Conservation (phyloP, 2,329 filamentous ascomycete genomes). For the Xylaria sp. region DNA sequence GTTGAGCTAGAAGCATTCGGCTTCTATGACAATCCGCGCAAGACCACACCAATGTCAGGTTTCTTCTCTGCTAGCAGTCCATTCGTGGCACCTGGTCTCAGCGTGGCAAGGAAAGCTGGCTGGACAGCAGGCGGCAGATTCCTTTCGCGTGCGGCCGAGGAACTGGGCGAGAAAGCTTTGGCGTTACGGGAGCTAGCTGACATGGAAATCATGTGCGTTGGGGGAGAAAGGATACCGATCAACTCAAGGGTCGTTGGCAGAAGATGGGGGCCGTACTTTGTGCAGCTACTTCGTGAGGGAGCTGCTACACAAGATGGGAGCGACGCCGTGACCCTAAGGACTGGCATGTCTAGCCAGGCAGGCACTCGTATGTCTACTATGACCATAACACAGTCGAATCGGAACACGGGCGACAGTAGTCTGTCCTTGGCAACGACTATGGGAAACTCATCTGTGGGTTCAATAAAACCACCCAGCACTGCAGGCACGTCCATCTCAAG, state of each 20-base stretch:
- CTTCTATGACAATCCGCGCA: constrained; percentile 93
- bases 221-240: constrained; percentile 90
- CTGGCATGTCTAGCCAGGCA: constrained; percentile 65
- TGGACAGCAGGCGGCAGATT: constrained; percentile 79
- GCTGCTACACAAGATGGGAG: constrained; percentile 76
- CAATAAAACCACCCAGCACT: constrained; percentile 57
- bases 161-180: constrained; percentile 84
- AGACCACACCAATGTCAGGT: constrained; percentile 78
- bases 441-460: constrained; percentile 50
- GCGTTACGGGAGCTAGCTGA: constrained; percentile 86
- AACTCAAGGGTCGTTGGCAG: constrained; percentile 89
- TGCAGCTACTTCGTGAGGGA: constrained; percentile 87
- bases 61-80: constrained; percentile 86
- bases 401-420: constrained; percentile 60
- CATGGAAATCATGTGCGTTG: constrained; percentile 95
- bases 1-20: constrained; percentile 98
- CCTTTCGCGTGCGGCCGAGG: constrained; percentile 81
- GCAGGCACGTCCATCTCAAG: constrained; percentile 57
- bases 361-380: constrained; percentile 80
- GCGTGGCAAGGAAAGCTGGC: constrained; percentile 67
- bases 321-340: constrained; percentile 79
- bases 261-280: constrained; percentile 96
- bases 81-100: constrained; percentile 66
- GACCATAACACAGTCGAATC: constrained; percentile 80
- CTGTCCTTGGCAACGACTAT: constrained; percentile 58